Evolutionary conservation across 1,139 yeast genomes (phyloP).

Genomic region (Yamadazyma atlantica): DNA sequence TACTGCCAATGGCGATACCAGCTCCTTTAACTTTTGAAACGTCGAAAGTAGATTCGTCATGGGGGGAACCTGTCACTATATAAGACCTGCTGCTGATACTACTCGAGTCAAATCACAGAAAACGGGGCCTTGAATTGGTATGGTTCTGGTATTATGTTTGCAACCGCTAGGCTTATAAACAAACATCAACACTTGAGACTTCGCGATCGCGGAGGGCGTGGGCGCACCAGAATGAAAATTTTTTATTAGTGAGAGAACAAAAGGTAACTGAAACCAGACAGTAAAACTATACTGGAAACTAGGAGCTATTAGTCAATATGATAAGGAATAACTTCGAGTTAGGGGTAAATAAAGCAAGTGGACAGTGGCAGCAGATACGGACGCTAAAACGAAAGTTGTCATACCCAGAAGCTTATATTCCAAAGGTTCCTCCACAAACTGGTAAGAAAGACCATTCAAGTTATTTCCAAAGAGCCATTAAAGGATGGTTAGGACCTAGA

Average conservation of each 20-base stretch:
- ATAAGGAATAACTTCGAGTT: no score
- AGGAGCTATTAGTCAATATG: no score
- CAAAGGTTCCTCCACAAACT: constrained; percentile 23
- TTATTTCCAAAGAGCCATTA: constrained; percentile 30
- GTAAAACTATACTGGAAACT: not conserved
- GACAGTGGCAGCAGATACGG: constrained; percentile 19
- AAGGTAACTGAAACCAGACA: no score
- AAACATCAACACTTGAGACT: not conserved
- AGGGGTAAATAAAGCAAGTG: no score
- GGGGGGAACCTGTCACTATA: no score
- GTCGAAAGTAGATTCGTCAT: constrained; percentile 21
- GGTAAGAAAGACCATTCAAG: constrained; percentile 33
- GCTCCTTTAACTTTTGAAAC: constrained; percentile 15
- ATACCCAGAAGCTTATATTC: constrained; percentile 27
- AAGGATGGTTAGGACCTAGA: constrained; percentile 74
- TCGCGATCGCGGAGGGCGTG: not conserved
- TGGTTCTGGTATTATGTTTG: no score
- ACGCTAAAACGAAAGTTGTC: constrained; percentile 25
- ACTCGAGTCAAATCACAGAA: no score
- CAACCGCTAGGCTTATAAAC: not conserved
- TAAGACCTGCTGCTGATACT: no score
- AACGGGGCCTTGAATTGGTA: no score
- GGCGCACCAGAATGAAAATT: not conserved
- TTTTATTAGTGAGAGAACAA: no score
- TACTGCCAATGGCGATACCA: constrained; percentile 16